phyloP scores from a whole-genome alignment of 192 early-diverging fungal species.

The Backusella tuberculispora region DNA sequence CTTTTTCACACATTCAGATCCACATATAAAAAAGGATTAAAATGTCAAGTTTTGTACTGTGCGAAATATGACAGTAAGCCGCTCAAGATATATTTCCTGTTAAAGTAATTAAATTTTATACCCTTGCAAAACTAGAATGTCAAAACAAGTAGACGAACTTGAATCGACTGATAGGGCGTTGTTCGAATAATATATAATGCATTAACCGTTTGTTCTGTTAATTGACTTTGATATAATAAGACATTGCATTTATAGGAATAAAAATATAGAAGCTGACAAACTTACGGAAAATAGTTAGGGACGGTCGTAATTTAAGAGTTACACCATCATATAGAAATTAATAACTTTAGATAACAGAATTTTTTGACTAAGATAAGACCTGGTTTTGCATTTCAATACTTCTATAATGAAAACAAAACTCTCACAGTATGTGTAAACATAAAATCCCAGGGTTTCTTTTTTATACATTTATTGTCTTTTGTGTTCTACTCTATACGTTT shows the following conservation, averaged over 20 bases:
- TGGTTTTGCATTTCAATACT: not conserved
- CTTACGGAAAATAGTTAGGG: not conserved
- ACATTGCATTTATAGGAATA: not conserved
- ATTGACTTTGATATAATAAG: too few relatives aligned
- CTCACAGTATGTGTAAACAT: not conserved
- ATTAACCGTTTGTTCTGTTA: too few relatives aligned
- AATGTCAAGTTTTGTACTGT: slow-evolving; percentile 6
- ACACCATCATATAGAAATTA: slow-evolving; percentile 2
- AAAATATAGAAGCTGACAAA: not conserved
- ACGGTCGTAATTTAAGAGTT: not conserved
- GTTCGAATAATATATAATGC: too few relatives aligned
- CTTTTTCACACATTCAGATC: slow-evolving; percentile 4
- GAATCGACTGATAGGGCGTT: not conserved
- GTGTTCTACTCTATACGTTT: not conserved
- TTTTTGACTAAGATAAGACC: not conserved
- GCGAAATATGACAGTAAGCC: not conserved
- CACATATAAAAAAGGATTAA: not conserved
- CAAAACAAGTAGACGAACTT: not conserved
- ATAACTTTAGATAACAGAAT: slow-evolving; percentile 10
- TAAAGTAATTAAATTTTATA: too few relatives aligned
- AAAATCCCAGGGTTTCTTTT: not conserved
- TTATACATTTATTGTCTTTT: not conserved
- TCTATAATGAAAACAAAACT: slow-evolving; percentile 10
- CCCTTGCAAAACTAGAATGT: too few relatives aligned
- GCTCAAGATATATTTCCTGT: not conserved